Conservation (phyloP, 73 alveolate species). For the Paramecium bursaria region DNA sequence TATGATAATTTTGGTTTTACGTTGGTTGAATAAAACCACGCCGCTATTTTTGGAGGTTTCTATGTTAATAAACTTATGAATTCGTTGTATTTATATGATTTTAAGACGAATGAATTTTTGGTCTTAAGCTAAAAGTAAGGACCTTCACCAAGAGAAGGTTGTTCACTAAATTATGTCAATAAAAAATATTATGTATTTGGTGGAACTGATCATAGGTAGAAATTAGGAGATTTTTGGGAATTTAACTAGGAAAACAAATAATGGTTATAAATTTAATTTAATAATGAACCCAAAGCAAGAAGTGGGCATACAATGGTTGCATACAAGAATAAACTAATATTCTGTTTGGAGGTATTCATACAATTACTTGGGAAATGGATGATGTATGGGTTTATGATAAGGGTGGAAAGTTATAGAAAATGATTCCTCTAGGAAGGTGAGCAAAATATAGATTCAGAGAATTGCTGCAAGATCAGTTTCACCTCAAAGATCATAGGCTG, state of each 20-base stretch:
- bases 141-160: constrained; percentile 60
- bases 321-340: constrained; percentile 64
- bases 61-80: constrained; percentile 21
- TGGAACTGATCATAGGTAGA: constrained; percentile 60
- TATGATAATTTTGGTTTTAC: constrained; percentile 8
- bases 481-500: constrained; percentile 8
- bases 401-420: constrained; percentile 66
- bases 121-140: not conserved
- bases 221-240: constrained; percentile 78
- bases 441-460: constrained; percentile 14
- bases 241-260: constrained; percentile 47
- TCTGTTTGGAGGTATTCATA: constrained; percentile 87
- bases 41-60: constrained; percentile 27
- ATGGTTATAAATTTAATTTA: constrained; percentile 70
- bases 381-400: constrained; percentile 76
- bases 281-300: constrained; percentile 70
- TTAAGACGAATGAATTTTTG: not conserved
- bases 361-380: constrained; percentile 83
- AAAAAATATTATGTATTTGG: constrained; percentile 9
- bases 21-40: not conserved
- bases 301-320: constrained; percentile 77
- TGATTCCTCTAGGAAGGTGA: constrained; percentile 60
- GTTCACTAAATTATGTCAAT: constrained; percentile 14
- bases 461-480: too few species aligned
- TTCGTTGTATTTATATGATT: not conserved